Evolutionary conservation across 805 yeast genomes (phyloP), one percentile per base, ranked within the genome.

Genomic region (Myxozyma neotropica): DNA sequence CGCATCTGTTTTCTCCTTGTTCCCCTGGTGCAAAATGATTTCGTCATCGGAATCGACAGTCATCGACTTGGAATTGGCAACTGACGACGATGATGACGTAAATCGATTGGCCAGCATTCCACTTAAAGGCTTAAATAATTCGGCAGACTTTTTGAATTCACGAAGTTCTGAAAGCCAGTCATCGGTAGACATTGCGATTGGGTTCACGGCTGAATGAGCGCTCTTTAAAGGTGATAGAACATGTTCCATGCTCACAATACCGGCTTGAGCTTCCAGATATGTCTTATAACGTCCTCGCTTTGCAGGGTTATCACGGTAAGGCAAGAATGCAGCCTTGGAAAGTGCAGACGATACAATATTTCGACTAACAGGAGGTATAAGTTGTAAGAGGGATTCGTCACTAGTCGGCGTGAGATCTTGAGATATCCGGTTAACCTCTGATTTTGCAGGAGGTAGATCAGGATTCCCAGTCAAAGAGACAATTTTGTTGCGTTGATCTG

Each of bases 31-130:
- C n/a, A n/a, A n/a, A 13, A 47, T 13, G 2, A 26, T 40, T 12
- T 27, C 38, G 15, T 31, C 61, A 17, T 55, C 62, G 35, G 33
- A 57, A 24, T 31, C 55, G 33, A 31, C 55, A 10, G 36, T n/a
- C 12, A 47, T 33, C 4, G 15, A 23, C 24, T 43, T 40, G 49
- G 23, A n/a, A 38, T 27, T 40, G 21, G 15, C 10, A 51, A 38
- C 10, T 12, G 55, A 27, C 3, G 59, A 49, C 17, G 54, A 31
- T 2, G 54, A 50, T 5, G 57, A 48, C 8, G 67, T 65, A 48
- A 70, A 70, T 48, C 69, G 52, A 35, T 55, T 49, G 13, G 73
- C 71, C 51, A 71, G 59, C 29, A 59, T 59, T 4, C 71, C 70
- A 8, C 55, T 46, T 17, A 68, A 55, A 2, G 71, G 69, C 36